A percentile compares a stretch with the other conserved stretches of the same genome.
Evolutionary conservation across 169 alveolate genomes (phyloP).

Genomic region (Plasmodium billcollinsi): DNA sequence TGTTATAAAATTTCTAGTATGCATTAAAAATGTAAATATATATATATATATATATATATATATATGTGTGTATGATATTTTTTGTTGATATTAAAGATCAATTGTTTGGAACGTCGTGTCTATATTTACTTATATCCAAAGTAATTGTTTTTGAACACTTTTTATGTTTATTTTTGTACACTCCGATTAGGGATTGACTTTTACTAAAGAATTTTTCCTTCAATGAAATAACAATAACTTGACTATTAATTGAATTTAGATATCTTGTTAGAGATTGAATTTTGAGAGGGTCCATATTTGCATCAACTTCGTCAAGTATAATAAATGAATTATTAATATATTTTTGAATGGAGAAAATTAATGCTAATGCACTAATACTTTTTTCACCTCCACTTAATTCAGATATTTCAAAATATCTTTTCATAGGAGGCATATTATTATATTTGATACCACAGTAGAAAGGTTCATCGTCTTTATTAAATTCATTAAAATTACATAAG

Average conservation of each 20-base stretch:
- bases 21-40: no score
- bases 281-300: constrained; percentile 93
- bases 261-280: constrained; percentile 85
- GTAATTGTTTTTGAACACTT: constrained; percentile 84
- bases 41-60: neutral
- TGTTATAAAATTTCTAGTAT: neutral
- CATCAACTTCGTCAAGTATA: constrained; percentile 95
- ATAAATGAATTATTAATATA: constrained; percentile 93
- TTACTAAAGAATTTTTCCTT: constrained; percentile 88
- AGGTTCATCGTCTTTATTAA: constrained; percentile 82
- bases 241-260: constrained; percentile 85
- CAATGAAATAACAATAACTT: constrained; percentile 90
- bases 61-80: neutral
- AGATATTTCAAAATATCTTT: constrained; percentile 80
- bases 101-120: constrained; percentile 6
- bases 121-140: constrained; percentile 82
- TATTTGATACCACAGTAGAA: constrained; percentile 83
- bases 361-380: constrained; percentile 95
- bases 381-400: constrained; percentile 96
- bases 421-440: constrained; percentile 87
- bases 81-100: neutral
- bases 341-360: constrained; percentile 92
- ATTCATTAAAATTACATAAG: constrained; percentile 82
- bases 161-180: constrained; percentile 79
- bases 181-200: constrained; percentile 91